phyloP scores from a whole-genome alignment of 805 yeast genomes.

The Starmerella kuoi region DNA sequence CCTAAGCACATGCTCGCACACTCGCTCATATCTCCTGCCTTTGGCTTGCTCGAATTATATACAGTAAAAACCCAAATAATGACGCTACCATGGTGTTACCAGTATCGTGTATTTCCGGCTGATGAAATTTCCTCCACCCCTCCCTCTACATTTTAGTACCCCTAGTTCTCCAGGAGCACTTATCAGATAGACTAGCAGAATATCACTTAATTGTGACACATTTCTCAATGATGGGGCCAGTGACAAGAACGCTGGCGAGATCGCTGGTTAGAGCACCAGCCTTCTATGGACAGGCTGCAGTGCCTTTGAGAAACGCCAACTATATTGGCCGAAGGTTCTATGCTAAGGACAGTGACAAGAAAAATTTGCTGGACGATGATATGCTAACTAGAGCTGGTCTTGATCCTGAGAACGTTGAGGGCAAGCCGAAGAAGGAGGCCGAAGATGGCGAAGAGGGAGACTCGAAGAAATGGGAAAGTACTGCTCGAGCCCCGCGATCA shows the following conservation, averaged over 20 bases:
- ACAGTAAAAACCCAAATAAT: no score
- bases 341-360: constrained; percentile 4
- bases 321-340: no score
- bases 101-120: no score
- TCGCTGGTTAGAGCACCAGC: constrained; percentile 6
- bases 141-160: no score
- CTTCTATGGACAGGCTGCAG: neutral
- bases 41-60: no score
- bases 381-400: constrained; percentile 74
- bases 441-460: constrained; percentile 15
- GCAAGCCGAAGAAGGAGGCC: constrained; percentile 11
- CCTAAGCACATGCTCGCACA: no score
- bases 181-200: no score
- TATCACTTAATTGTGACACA: no score
- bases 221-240: constrained; percentile 5
- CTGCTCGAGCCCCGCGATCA: constrained; percentile 31
- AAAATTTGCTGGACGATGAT: constrained; percentile 58
- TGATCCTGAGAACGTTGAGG: constrained; percentile 36
- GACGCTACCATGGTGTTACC: no score
- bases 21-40: no score
- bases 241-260: constrained; percentile 3
- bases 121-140: no score
- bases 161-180: no score
- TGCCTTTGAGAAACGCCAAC: neutral
- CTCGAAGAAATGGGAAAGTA: constrained; percentile 42